Conservation (phyloP, 768 basidiomycete genomes). For the Termitomyces sp. region DNA sequence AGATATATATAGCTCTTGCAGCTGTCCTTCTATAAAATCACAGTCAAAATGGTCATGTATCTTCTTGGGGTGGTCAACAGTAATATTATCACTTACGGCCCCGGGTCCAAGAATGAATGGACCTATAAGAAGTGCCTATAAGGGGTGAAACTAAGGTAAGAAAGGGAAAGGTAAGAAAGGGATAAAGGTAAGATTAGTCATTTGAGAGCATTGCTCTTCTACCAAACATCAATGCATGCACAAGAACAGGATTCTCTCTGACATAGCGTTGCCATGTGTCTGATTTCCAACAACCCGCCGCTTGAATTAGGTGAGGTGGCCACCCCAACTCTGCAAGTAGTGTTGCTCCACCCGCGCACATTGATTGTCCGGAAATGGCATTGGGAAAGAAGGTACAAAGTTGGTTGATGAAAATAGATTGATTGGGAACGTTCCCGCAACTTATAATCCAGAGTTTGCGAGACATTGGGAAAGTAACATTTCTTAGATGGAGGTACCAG, state of each 20-base stretch:
- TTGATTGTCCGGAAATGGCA: background rate
- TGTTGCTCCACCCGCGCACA: background rate
- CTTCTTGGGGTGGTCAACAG: too few species aligned
- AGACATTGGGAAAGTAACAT: background rate
- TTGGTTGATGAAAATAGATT: background rate
- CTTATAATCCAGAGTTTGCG: background rate
- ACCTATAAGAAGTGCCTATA: too few species aligned
- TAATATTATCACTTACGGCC: too few species aligned
- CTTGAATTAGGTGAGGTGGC: background rate
- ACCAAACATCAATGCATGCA: slow-evolving; percentile 8
- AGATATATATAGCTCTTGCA: too few species aligned
- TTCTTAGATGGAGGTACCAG: background rate
- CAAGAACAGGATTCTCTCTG: too few species aligned
- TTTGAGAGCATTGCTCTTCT: too few species aligned
- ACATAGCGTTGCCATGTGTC: background rate
- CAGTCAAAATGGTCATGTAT: too few species aligned
- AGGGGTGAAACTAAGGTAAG: too few species aligned
- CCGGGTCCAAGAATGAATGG: too few species aligned
- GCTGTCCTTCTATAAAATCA: too few species aligned
- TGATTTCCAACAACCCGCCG: background rate
- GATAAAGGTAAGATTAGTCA: too few species aligned
- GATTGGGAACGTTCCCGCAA: background rate
- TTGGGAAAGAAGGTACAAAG: background rate
- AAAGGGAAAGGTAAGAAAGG: too few species aligned
- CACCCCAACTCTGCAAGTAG: background rate